These are phyloP conservation scores for Sporisorium reilianum DNA, from an alignment of 1,284 basidiomycete genomes.

Conservation along the genomic window DNA sequence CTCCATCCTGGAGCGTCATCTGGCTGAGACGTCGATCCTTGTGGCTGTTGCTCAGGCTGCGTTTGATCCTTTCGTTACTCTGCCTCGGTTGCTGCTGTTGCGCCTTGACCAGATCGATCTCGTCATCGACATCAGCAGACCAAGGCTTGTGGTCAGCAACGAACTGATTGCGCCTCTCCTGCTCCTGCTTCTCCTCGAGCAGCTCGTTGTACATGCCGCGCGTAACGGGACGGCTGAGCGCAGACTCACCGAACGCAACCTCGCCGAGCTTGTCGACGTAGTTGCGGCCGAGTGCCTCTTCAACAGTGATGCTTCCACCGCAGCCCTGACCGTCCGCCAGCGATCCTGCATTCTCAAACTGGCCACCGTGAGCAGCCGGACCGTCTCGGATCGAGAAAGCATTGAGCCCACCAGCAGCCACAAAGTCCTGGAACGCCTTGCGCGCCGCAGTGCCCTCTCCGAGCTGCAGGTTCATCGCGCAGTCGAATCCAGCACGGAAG, in stretches of 20 bases:
- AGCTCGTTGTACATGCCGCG: conserved; percentile 54
- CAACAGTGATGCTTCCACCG: conserved; percentile 36
- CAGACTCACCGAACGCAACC: conserved; percentile 58
- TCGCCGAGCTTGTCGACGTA: conserved; percentile 59
- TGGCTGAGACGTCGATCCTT: conserved; percentile 39
- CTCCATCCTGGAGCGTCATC: conserved; percentile 40
- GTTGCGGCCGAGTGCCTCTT: conserved; percentile 50
- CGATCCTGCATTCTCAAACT: conserved; percentile 8
- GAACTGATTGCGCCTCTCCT: conserved; percentile 29
- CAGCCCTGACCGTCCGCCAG: conserved; percentile 10
- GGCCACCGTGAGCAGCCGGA: background rate
- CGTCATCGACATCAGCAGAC: conserved; percentile 25
- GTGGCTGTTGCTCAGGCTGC: conserved; percentile 29
- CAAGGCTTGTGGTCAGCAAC: conserved; percentile 30
- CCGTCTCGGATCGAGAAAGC: conserved; percentile 48
- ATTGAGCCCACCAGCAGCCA: conserved; percentile 49
- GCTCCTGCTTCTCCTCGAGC: conserved; percentile 54
- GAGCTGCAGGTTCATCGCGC: conserved; percentile 56
- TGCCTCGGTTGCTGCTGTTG: conserved; percentile 5
- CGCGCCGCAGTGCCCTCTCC: conserved; percentile 49
- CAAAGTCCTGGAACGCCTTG: conserved; percentile 58
- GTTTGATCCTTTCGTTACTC: conserved; percentile 17
- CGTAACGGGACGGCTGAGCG: conserved; percentile 55
- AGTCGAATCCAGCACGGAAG: conserved; percentile 57
- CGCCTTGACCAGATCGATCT: conserved; percentile 16